These are phyloP conservation scores for Candida qinlingensis DNA, from an alignment of 805 yeast species.

Conservation along the genomic window DNA sequence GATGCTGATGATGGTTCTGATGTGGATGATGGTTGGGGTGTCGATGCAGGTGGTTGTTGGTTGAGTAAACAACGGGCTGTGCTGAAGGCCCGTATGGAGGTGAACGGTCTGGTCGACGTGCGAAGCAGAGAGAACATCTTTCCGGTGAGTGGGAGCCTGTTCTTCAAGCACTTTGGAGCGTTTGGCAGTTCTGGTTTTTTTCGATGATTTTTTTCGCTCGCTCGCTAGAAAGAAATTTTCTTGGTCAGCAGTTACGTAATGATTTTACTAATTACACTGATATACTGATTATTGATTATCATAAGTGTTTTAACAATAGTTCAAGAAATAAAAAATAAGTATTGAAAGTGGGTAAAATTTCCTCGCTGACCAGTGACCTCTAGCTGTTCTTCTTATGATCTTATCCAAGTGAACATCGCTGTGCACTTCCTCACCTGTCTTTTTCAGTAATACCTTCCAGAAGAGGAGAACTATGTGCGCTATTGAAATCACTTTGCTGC, in stretches of 20 bases:
- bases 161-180: neutral
- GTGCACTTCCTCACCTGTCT: neutral
- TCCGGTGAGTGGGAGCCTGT: neutral
- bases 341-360: too few species aligned
- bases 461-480: slow-evolving; percentile 3
- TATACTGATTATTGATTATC: too few species aligned
- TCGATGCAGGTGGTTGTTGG: neutral
- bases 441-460: slow-evolving; percentile 2
- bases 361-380: too few species aligned
- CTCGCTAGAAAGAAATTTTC: too few species aligned
- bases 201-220: neutral
- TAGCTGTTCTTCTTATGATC: too few species aligned
- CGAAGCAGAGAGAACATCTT: slow-evolving; percentile 8
- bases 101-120: neutral
- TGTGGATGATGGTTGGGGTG: neutral
- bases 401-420: neutral
- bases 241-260: too few species aligned
- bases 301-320: too few species aligned
- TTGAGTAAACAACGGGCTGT: slow-evolving; percentile 5
- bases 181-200: neutral
- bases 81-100: slow-evolving; percentile 6
- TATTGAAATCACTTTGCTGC: slow-evolving; percentile 29
- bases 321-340: too few species aligned
- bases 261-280: too few species aligned
- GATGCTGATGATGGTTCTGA: neutral